Conservation (phyloP, 352 stramenopile species). For the Phytophthora pistaciae region DNA sequence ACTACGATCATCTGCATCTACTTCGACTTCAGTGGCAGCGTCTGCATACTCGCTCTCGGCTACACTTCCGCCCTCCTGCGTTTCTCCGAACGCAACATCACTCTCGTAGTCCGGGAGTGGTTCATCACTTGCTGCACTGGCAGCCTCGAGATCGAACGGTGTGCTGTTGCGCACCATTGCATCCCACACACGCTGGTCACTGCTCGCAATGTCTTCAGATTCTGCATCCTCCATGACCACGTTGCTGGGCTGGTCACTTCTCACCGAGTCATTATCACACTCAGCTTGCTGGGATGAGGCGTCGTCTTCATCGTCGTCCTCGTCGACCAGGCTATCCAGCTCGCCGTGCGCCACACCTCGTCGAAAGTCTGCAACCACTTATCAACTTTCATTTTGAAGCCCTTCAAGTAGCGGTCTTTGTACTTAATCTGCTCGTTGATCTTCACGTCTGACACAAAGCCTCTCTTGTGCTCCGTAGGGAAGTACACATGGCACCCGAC, state of each 20-base stretch:
- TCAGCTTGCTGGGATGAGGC: not conserved
- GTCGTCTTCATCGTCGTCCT: constrained; percentile 9
- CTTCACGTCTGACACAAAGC: constrained; percentile 16
- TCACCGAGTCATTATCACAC: too few species aligned
- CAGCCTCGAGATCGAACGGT: too few species aligned
- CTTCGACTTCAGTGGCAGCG: not conserved
- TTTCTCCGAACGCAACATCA: constrained; percentile 13
- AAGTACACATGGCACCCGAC: constrained; percentile 9
- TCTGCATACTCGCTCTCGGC: not conserved
- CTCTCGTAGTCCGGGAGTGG: not conserved
- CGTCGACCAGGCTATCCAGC: not conserved
- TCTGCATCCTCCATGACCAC: too few species aligned
- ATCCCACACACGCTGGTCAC: too few species aligned
- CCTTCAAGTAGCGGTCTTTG: constrained; percentile 1
- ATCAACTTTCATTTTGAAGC: constrained; percentile 12
- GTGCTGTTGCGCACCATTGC: too few species aligned
- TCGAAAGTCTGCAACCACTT: constrained; percentile 18
- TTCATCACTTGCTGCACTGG: too few species aligned
- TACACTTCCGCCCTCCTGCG: constrained; percentile 12
- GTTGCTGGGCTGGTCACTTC: too few species aligned
- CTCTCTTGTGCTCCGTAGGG: constrained; percentile 11
- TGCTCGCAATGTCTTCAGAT: too few species aligned
- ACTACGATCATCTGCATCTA: not conserved
- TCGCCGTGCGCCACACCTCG: constrained; percentile 5
- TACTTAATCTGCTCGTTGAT: constrained; percentile 17